Conservation (phyloP, 75 land plant genomes). For the Picea sitchensis region DNA sequence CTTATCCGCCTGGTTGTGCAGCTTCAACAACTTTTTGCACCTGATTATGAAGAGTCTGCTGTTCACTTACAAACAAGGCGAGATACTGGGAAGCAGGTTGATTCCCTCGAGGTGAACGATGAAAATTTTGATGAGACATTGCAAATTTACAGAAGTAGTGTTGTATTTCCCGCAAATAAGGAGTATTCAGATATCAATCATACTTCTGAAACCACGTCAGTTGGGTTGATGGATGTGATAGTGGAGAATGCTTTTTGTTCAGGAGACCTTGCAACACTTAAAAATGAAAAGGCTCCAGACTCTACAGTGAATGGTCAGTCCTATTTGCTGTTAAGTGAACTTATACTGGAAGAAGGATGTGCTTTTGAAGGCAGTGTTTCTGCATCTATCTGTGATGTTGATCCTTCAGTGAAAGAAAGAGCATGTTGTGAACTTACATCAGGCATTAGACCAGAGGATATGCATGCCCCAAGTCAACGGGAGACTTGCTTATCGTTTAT, state of each 20-base stretch:
- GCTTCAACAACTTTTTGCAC: conserved; percentile 85
- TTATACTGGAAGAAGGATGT: too few relatives aligned
- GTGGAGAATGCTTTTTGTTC: conserved; percentile 60
- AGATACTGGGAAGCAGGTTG: conserved; percentile 27
- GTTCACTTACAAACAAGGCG: conserved; percentile 52
- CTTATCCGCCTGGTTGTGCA: conserved; percentile 61
- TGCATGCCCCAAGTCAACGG: too few relatives aligned
- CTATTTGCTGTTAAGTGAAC: too few relatives aligned
- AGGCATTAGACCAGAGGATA: background rate
- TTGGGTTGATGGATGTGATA: conserved; percentile 66
- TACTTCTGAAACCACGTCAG: conserved; percentile 2
- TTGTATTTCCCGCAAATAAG: conserved; percentile 7
- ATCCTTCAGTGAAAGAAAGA: background rate
- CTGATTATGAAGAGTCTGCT: conserved; percentile 64
- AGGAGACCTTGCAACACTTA: background rate
- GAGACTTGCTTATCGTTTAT: conserved; percentile 34
- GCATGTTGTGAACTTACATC: background rate
- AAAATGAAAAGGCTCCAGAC: conserved; percentile 9
- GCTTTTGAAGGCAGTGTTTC: too few relatives aligned
- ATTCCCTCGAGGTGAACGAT: conserved; percentile 9
- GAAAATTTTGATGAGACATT: conserved; percentile 5
- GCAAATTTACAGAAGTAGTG: background rate
- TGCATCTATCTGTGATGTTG: too few relatives aligned
- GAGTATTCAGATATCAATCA: background rate
- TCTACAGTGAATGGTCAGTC: background rate